Base-by-base conservation (phyloP, 2,329 filamentous ascomycete genomes). In the Colletotrichum acutatum region DNA sequence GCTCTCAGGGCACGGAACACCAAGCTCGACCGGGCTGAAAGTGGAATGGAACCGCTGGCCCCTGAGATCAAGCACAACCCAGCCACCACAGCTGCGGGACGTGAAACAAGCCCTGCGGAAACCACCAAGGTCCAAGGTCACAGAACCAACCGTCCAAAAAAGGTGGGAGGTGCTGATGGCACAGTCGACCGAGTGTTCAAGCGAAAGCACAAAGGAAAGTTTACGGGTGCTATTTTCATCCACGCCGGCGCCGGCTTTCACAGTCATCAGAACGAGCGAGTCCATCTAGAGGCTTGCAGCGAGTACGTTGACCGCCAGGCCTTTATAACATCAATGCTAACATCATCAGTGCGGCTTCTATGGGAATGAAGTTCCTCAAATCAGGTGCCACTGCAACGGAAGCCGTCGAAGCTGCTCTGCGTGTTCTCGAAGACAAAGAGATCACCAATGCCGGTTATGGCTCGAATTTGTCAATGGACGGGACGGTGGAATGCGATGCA, bases 371-470 rank as follows among this genome's bases (percentile, higher is more conserved):
- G 63, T 88, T 97, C 74, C 86, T 99, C 72, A 93, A 90, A 78
- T 90, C 89, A 75, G 97, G 97, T 28, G 93, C 92, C 11, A 91
- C 91, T 54, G 94, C 97, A 5, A 88, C 96, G 4, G 95, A 98
- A 79, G 97, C 95, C 19, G 93, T 98, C 26, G 97, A 98, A 82
- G 92, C 93, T 63, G 95, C 97, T 34, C 91, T 99, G 78, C 94
- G 93, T 76, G 87, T 94, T 24, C 90, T 99, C 22, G 97, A 99
- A 83, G 94, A 99, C 80, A 92, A 93, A 70, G 95, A 98, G 78
- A 97, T 99, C 76, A 99, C 97, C 46, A 99, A 99, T 81, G 94
- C 96, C 49, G 97, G 97, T 0, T 98, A 94, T 80, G 97, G 97
- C 59, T 99, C 97, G 83, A 99, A 99, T 78, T 86, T 99, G 28